These are phyloP conservation scores for Fusarium clavum DNA, from an alignment of 2,329 filamentous ascomycete genomes.

Conservation along the genomic window DNA sequence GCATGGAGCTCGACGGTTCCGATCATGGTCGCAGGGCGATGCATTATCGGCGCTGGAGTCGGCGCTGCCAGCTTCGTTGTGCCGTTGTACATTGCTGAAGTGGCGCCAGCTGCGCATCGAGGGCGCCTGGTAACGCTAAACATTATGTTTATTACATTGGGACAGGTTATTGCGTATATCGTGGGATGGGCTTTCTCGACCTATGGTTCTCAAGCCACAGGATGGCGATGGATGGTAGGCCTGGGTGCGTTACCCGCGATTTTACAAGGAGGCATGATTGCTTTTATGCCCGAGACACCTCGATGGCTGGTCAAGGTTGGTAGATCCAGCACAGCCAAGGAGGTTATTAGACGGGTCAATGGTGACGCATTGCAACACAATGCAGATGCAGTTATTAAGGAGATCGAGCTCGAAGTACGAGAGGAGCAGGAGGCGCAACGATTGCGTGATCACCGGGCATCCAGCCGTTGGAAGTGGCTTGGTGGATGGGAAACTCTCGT, in stretches of 20 bases:
- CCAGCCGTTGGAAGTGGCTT: slow-evolving; percentile 52
- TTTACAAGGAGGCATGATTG: slow-evolving; percentile 75
- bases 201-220: slow-evolving; percentile 62
- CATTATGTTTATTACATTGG: slow-evolving; percentile 84
- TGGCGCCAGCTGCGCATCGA: slow-evolving; percentile 80
- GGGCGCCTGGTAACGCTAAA: slow-evolving; percentile 86
- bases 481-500: slow-evolving; percentile 67
- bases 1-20: slow-evolving; percentile 67
- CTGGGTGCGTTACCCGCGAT: slow-evolving; percentile 82
- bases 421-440: slow-evolving; percentile 70
- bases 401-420: slow-evolving; percentile 80
- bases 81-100: slow-evolving; percentile 88
- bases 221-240: slow-evolving; percentile 94
- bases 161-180: slow-evolving; percentile 89
- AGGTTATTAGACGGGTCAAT: slow-evolving; percentile 74
- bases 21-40: slow-evolving; percentile 74
- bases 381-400: slow-evolving; percentile 71
- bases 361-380: slow-evolving; percentile 60
- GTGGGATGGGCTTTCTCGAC: slow-evolving; percentile 80
- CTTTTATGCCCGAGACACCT: slow-evolving; percentile 87
- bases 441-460: slow-evolving; percentile 47
- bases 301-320: slow-evolving; percentile 84
- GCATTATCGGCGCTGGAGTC: slow-evolving; percentile 77
- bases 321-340: slow-evolving; percentile 68
- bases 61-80: slow-evolving; percentile 84